Evolutionary conservation across 371 early-diverging fungal species (phyloP), one percentile per base, ranked within the genome.

Genomic region (Mortierella sp.): DNA sequence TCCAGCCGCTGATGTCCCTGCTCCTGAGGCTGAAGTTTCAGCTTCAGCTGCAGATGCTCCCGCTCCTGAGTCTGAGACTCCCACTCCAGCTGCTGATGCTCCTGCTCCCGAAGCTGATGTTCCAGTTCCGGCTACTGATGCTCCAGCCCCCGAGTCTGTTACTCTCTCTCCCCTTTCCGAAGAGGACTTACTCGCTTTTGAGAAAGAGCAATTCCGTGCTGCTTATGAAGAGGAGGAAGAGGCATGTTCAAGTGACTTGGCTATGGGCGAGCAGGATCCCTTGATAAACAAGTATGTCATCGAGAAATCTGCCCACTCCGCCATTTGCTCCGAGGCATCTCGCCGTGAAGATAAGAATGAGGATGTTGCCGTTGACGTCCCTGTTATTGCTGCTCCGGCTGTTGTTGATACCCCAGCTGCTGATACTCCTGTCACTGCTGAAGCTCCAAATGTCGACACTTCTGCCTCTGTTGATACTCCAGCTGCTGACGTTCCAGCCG

Each of bases 251-350:
- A 62, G 43, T 3, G n/a, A 45, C 12, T 40, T 76, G 29, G 76
- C 76, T 3, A 51, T 28, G 2, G 71, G 71, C 8, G 76, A 76
- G 19, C 76, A 76, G 37, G 76, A 76, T 26, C 76, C 71, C 31
- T 17, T 76, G 34, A 54, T 66, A 35, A 63, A 71, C 42, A 59
- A 67, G 57, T 76, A 76, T 29, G 34, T 45, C 64, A 70, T 76
- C n/a, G 76, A 66, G 22, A 66, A 53, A 13, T 32, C 67, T 15
- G 43, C 49, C 15, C 62, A 71, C 7, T 32, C 66, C 6, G 67
- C 59, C 10, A 28, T 6, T 4, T 76, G 76, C 51, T 37, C 61
- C 9, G 54, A 49, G 23, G 51, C 51, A 23, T 49, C 60, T 53
- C 58, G 45, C 28, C 26, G 22, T 26, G 43, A 61, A 15, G 43